These are phyloP conservation scores for Flaveria bidentis DNA, from an alignment of 129 eudicot genomes.

Conservation along the genomic window DNA sequence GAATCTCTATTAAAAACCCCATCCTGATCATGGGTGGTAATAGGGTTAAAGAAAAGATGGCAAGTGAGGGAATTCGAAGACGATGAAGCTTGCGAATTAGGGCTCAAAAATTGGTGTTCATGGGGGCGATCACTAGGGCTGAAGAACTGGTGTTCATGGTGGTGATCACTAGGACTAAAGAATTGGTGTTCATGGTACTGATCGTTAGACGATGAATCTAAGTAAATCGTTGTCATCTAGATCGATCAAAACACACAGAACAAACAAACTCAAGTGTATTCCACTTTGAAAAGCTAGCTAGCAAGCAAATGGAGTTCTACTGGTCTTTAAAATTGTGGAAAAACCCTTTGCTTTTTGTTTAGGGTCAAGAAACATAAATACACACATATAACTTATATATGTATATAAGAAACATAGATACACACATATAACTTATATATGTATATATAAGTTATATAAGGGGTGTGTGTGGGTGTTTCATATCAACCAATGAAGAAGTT, in stretches of 20 bases:
- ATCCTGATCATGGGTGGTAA: conserved; percentile 42
- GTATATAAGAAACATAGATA: conserved; percentile 37
- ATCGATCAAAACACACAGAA: conserved; percentile 15
- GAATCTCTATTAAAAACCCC: conserved; percentile 29
- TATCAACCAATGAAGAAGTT: conserved; percentile 46
- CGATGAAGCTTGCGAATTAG: conserved; percentile 43
- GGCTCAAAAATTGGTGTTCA: conserved; percentile 38
- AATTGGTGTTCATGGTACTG: conserved; percentile 41
- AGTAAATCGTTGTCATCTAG: conserved; percentile 49
- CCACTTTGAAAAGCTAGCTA: conserved; percentile 12
- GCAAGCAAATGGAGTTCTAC: too few relatives aligned
- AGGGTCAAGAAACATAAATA: conserved; percentile 51
- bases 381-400: not conserved
- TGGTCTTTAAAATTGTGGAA: conserved; percentile 30
- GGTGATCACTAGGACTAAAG: conserved; percentile 38
- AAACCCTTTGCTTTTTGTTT: conserved; percentile 54
- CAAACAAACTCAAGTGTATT: conserved; percentile 10
- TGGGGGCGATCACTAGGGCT: conserved; percentile 36
- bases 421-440: not conserved
- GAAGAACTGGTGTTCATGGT: conserved; percentile 36
- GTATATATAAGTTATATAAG: not conserved
- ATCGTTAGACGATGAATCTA: conserved; percentile 41
- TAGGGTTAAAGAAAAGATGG: conserved; percentile 53
- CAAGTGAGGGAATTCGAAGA: conserved; percentile 47
- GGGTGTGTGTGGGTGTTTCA: conserved; percentile 24